Evolutionary conservation across 345 rosid genomes (phyloP), one percentile per base, ranked within the genome.

Genomic region (Pistacia integerrima): DNA sequence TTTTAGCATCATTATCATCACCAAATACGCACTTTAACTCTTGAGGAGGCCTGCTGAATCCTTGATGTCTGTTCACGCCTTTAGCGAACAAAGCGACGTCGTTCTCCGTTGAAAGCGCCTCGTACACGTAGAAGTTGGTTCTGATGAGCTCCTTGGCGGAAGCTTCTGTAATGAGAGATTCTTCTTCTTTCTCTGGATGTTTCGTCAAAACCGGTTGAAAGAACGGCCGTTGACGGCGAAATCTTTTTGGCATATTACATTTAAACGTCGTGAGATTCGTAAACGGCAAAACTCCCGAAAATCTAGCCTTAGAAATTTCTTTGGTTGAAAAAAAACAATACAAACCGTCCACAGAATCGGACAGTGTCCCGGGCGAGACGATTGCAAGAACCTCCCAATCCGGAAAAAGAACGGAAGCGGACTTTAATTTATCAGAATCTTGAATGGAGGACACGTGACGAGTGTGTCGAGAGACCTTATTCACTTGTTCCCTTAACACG

Each of bases 21-120:
- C 89, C 81, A 78, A 91, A 95, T 59, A 93, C 88, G 83, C 99
- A 95, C 44, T 71, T 79, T 62, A 91, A 77, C 67, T 88, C 82
- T n/a, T 35, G 18, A 0, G 92, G 88, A 0, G 88, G 65, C 75
- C 84, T 70, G 78, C 84, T 88, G 28, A 86, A 35, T 4, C 93
- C 90, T 64, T 84, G 86, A 35, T 92, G 89, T n/a, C 82, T 78
- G 70, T 91, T 90, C 17, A 90, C 74, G 5, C 97, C 99, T 74
- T 95, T 95, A 49, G 78, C 96, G 78, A 95, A 89, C 11, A 95
- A 22, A 46, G 91, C 92, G 72, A 94, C 92, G 86, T 93, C 98
- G 79, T 74, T 51, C 64, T 82, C 91, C 0, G 93, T 87, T 8
- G 98, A 90, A 60, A 90, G 67, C 4, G 96, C 83, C 55, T 95